Evolutionary conservation across 1,139 yeast genomes (phyloP), one percentile per base, ranked within the genome.

Genomic region (Pichia sp.): DNA sequence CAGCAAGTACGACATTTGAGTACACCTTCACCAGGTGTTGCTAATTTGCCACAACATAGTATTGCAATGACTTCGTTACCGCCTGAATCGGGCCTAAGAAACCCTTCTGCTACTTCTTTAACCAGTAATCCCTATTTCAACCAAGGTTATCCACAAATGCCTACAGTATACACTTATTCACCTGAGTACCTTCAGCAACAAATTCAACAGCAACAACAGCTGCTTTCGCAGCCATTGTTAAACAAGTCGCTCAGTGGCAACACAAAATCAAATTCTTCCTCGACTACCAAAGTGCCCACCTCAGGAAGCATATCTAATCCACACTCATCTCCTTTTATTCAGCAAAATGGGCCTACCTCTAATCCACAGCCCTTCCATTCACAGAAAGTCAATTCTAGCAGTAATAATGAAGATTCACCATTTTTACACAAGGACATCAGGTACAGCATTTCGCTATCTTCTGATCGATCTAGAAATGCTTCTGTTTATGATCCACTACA

Each of bases 401-500:
- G 10, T 26, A 26, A 36, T 21, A 23, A 40, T 10, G 57, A 52
- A 13, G 58, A 53, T 13, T 41, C 60, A 7, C 64, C 62, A 3
- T 50, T 63, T 47, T 52, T 60, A 12, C 65, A 64, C 23, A 63
- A 62, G 26, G 66, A 66, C 50, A 62, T 66, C 8, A 54, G 68
- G 37, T 66, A 61, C 49, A 60, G 64, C 42, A 57, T 62, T 2
- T 61, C 67, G 3, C 7, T 49, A 2, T 52, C 60, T 7, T 63
- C 67, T 4, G 57, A 55, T 21, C 54, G 59, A 37, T 58, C 67
- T 7, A 57, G 70, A 51, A 65, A 66, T 47, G 56, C 59, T 23
- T 66, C 69, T 4, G 60, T 66, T 25, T 65, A 66, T 54, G 70
- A 66, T 49, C 70, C 70, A 2, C 50, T 66, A 40, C 67, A 63